These are phyloP conservation scores for Zalaria obscura DNA, from an alignment of 2,329 filamentous ascomycete species.

Conservation along the genomic window DNA sequence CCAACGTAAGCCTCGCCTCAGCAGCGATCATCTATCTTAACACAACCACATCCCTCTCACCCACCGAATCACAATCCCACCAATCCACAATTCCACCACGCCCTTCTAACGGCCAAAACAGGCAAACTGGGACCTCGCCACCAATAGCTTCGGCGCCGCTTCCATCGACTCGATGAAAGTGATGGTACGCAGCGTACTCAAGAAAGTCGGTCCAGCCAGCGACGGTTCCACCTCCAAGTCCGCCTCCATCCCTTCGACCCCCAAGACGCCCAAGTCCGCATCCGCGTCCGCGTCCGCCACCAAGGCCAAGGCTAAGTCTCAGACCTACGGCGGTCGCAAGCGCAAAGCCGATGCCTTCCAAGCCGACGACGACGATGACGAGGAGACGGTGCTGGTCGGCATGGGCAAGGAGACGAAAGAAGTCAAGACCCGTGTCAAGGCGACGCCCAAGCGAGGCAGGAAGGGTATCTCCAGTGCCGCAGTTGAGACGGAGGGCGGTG, in stretches of 20 bases:
- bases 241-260: background rate
- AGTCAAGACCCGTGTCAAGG: too few relatives aligned
- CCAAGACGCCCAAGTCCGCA: slow-evolving; percentile 1
- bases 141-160: slow-evolving; percentile 12
- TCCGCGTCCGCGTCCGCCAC: slow-evolving; percentile 1
- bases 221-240: slow-evolving; percentile 4
- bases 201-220: slow-evolving; percentile 12
- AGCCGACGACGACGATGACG: slow-evolving; percentile 4
- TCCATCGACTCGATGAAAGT: slow-evolving; percentile 13
- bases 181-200: slow-evolving; percentile 9
- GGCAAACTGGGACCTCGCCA: slow-evolving; percentile 15
- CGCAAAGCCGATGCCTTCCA: slow-evolving; percentile 4
- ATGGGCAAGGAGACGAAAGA: too few relatives aligned
- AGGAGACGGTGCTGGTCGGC: background rate
- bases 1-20: slow-evolving; percentile 4
- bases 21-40: background rate
- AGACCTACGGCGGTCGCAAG: slow-evolving; percentile 2
- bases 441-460: too few relatives aligned
- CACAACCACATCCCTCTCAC: background rate
- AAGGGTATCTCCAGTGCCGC: too few relatives aligned
- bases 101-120: slow-evolving; percentile 4
- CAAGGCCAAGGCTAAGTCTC: background rate
- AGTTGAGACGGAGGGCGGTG: too few relatives aligned
- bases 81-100: background rate
- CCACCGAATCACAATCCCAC: background rate